Base-by-base conservation (phyloP, 2,329 filamentous ascomycete genomes). In the Arthrobotrys iridis region DNA sequence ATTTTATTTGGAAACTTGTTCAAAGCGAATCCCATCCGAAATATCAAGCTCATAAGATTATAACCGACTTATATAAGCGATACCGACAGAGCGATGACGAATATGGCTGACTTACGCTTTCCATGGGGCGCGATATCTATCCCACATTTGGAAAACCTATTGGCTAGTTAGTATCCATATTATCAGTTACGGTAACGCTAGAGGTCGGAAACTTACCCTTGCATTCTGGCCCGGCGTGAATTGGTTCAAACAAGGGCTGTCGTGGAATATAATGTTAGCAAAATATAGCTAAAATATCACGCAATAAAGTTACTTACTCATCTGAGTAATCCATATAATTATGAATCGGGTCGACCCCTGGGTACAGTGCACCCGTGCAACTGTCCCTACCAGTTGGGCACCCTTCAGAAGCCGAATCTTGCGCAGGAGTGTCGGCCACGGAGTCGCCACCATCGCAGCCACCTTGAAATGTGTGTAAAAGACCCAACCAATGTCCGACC, bases 251-350 rank as follows among this genome's bases (percentile, higher is more conserved):
- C 41, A 45, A 20, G 41, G 10, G 18, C 41, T 45, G 18, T 45
- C 10, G 33, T 37, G 10, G 18, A 45, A 11, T 11, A 45, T 45
- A 11, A 45, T 45, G 41, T 45, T 45, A 45, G 41, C 41, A 45
- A 20, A 11, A 45, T 45, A 45, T 45, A 11, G 10, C 18, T 45
- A 45, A 20, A 11, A 45, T 45, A 11, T 45, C 10, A 45, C 10
- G 41, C 10, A 45, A 37, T 37, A 37, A 37, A 37, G 33, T 45
- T 11, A 55, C 48, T 55, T 33, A 55, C 48, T 55, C 48, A 20
- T 55, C 48, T 13, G 20, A 13, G 73, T 81, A 81, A 70, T 81
- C 79, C 80, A 81, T 81, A 77, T 77, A 80, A 73, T 81, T 81
- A 41, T 79, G 78, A 41, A 81, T 78, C 0, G 80, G 79, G 65